A percentile compares a stretch with the other conserved stretches of the same genome.
Evolutionary conservation across 2,329 filamentous ascomycete genomes (phyloP).

Genomic region (Davidsoniella virescens): DNA sequence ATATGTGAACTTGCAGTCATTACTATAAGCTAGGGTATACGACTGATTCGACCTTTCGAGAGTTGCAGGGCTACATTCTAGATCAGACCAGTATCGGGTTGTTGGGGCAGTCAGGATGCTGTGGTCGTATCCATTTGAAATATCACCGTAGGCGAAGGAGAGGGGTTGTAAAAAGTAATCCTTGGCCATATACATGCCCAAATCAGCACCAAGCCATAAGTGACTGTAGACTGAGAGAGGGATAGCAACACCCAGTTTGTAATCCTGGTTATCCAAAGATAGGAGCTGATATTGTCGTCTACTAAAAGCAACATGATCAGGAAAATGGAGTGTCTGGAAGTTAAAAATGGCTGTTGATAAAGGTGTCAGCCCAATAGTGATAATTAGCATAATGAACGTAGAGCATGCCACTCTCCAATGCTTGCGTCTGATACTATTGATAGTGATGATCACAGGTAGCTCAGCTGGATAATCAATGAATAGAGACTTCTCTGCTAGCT

Average conservation of each 20-base stretch:
- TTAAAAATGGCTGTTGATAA: conserved; percentile 36
- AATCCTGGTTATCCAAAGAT: background rate
- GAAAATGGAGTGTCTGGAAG: conserved; percentile 18
- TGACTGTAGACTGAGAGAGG: conserved; percentile 12
- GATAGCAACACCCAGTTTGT: conserved; percentile 15
- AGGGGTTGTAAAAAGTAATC: no score
- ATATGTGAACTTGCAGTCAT: no score
- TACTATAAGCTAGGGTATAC: no score
- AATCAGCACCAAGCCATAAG: no score
- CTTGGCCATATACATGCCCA: no score
- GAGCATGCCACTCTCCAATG: conserved; percentile 38
- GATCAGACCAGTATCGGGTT: no score
- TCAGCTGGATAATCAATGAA: conserved; percentile 35
- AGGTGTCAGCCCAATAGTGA: conserved; percentile 37
- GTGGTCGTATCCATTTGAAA: no score
- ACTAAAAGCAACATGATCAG: background rate
- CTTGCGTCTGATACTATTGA: conserved; percentile 20
- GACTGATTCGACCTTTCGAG: no score
- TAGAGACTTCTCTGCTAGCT: conserved; percentile 27
- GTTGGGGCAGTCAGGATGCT: no score
- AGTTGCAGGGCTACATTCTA: no score
- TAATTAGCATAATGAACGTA: conserved; percentile 29
- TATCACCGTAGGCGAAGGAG: no score
- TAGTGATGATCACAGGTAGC: conserved; percentile 21
- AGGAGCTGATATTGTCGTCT: no score